These are phyloP conservation scores for Penicillium maclennaniae DNA, from an alignment of 495 filamentous ascomycete species.

Conservation along the genomic window DNA sequence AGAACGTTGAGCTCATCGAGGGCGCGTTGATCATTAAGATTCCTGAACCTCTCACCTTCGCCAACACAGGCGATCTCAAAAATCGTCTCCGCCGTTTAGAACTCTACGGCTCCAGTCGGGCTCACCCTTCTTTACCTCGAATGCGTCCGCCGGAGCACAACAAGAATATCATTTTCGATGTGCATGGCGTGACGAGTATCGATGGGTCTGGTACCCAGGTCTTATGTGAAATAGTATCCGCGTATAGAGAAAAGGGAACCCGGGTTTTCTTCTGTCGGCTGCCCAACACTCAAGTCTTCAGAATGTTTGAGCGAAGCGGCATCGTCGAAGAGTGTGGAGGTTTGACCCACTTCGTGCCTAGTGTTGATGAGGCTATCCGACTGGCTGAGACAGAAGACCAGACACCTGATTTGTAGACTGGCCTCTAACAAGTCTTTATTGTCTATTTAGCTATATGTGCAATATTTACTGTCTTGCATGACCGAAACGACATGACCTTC, in stretches of 20 bases:
- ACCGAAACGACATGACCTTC: background rate
- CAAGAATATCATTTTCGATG: constrained; percentile 90
- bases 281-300: constrained; percentile 64
- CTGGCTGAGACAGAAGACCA: constrained; percentile 65
- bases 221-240: constrained; percentile 78
- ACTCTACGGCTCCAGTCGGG: constrained; percentile 75
- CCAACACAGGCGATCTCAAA: constrained; percentile 92
- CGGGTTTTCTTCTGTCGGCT: constrained; percentile 86
- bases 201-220: constrained; percentile 94
- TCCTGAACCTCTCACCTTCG: constrained; percentile 92
- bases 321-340: constrained; percentile 80
- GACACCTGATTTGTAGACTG: constrained; percentile 15
- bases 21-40: constrained; percentile 95
- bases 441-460: background rate
- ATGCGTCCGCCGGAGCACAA: constrained; percentile 70
- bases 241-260: constrained; percentile 67
- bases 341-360: constrained; percentile 68
- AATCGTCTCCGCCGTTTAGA: constrained; percentile 78
- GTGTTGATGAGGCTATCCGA: constrained; percentile 78
- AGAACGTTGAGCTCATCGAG: constrained; percentile 80
- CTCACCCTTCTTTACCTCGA: constrained; percentile 82
- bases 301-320: constrained; percentile 70
- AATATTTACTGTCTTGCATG: background rate
- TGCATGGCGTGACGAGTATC: constrained; percentile 88
- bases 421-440: background rate